A percentile compares a stretch with the other conserved stretches of the same genome.
Conservation (phyloP, 352 stramenopile species). For the Globisporangium echinulatum region DNA sequence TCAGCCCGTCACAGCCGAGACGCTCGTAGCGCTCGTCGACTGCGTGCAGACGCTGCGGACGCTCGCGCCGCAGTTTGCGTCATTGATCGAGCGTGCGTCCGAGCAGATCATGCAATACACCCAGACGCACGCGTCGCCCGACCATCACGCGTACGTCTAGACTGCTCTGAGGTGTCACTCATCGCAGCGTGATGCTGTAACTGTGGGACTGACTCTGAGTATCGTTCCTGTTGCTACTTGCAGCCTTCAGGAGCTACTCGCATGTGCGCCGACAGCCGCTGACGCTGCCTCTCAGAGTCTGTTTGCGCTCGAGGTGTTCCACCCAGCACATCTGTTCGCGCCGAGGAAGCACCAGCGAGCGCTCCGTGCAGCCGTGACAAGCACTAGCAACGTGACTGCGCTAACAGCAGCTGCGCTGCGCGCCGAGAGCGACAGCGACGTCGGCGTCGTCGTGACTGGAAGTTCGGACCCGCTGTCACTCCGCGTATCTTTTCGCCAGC, state of each 20-base stretch:
- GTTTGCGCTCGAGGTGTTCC: slow-evolving; percentile 29
- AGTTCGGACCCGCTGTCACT: slow-evolving; percentile 56
- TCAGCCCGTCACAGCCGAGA: slow-evolving; percentile 11
- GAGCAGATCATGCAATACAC: slow-evolving; percentile 12
- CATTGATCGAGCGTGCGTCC: slow-evolving; percentile 22
- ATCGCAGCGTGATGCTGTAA: no score
- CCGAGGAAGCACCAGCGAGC: slow-evolving; percentile 15
- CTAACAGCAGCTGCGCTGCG: neutral
- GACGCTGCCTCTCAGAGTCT: slow-evolving; percentile 3
- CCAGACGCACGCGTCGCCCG: slow-evolving; percentile 3
- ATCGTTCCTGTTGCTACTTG: no score
- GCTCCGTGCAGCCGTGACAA: neutral
- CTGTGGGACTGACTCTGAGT: neutral
- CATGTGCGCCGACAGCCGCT: neutral
- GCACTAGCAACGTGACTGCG: no score
- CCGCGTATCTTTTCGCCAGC: slow-evolving; percentile 49
- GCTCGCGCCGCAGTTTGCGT: slow-evolving; percentile 19
- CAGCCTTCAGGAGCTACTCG: slow-evolving; percentile 7
- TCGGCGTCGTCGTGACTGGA: slow-evolving; percentile 38
- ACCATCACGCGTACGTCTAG: slow-evolving; percentile 8
- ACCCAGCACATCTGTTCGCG: slow-evolving; percentile 29
- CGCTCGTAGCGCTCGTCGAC: slow-evolving; percentile 29
- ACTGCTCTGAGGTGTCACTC: no score
- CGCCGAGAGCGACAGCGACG: neutral
- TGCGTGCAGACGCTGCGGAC: slow-evolving; percentile 28